Conservation (phyloP, 805 yeast species). For the Yamadazyma laniorum region DNA sequence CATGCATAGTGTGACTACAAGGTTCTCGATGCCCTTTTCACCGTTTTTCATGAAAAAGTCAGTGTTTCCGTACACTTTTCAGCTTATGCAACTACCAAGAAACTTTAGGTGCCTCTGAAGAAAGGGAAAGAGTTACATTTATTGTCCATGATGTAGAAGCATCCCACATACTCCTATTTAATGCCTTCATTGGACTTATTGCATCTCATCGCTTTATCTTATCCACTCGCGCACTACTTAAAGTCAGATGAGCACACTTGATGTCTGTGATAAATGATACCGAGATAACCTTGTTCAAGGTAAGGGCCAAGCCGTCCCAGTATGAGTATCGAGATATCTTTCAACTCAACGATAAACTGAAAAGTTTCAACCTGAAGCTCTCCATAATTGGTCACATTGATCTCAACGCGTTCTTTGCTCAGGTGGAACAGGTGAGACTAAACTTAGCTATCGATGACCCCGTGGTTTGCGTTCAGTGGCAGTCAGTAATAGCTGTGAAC, state of each 20-base stretch:
- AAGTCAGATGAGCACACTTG: not conserved
- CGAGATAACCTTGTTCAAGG: conserved; percentile 3
- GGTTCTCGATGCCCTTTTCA: too few species aligned
- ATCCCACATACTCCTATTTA: too few species aligned
- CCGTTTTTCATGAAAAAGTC: too few species aligned
- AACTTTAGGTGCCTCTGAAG: too few species aligned
- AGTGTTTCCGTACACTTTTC: too few species aligned
- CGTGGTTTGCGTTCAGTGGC: conserved; percentile 94
- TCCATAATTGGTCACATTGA: conserved; percentile 85
- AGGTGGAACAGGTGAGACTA: conserved; percentile 79
- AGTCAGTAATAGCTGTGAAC: conserved; percentile 81
- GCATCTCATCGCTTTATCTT: too few species aligned
- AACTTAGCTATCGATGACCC: conserved; percentile 69
- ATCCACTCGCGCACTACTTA: not conserved
- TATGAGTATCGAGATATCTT: conserved; percentile 51
- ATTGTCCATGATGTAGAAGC: too few species aligned
- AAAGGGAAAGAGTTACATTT: too few species aligned
- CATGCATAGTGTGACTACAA: too few species aligned
- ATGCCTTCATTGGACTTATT: too few species aligned
- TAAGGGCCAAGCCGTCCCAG: conserved; percentile 25
- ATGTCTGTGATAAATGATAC: conserved; percentile 11
- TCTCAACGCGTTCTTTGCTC: conserved; percentile 94
- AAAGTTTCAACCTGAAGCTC: conserved; percentile 62
- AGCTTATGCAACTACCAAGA: too few species aligned
- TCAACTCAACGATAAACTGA: conserved; percentile 44